A percentile compares a stretch with the other conserved stretches of the same genome.
phyloP scores from a whole-genome alignment of 208 protist species.

The Herpetomonas muscarum region DNA sequence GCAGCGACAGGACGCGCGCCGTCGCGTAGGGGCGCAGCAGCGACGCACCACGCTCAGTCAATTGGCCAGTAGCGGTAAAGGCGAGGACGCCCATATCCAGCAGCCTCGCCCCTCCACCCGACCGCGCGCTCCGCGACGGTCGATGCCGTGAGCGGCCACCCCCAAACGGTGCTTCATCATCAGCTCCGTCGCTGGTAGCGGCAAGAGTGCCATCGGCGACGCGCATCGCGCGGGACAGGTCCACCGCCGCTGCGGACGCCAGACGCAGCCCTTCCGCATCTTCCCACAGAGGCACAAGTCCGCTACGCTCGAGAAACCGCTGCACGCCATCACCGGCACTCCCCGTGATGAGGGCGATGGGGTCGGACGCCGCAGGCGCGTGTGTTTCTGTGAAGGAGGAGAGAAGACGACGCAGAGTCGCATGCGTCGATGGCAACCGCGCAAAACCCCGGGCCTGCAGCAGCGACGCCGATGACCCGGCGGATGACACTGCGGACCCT shows the following conservation, averaged over 20 bases:
- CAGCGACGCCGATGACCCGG: not conserved
- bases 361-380: not conserved
- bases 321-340: not conserved
- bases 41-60: slow-evolving; percentile 59
- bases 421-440: slow-evolving; percentile 1
- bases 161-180: slow-evolving; percentile 25
- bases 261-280: slow-evolving; percentile 6
- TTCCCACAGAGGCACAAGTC: not conserved
- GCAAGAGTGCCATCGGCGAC: slow-evolving; percentile 5
- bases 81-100: slow-evolving; percentile 44
- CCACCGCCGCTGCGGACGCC: not conserved
- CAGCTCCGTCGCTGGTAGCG: slow-evolving; percentile 21
- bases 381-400: slow-evolving; percentile 1
- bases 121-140: slow-evolving; percentile 18
- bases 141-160: slow-evolving; percentile 20
- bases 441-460: not conserved
- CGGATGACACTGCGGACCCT: no score
- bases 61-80: slow-evolving; percentile 32
- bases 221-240: not conserved
- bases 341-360: not conserved
- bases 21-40: slow-evolving; percentile 27
- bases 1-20: slow-evolving; percentile 36
- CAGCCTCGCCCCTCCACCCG: no score
- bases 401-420: not conserved
- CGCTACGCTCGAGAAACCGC: not conserved